Base-by-base conservation (phyloP, 306 rosid genomes). In the Casuarina cunninghamiana region DNA sequence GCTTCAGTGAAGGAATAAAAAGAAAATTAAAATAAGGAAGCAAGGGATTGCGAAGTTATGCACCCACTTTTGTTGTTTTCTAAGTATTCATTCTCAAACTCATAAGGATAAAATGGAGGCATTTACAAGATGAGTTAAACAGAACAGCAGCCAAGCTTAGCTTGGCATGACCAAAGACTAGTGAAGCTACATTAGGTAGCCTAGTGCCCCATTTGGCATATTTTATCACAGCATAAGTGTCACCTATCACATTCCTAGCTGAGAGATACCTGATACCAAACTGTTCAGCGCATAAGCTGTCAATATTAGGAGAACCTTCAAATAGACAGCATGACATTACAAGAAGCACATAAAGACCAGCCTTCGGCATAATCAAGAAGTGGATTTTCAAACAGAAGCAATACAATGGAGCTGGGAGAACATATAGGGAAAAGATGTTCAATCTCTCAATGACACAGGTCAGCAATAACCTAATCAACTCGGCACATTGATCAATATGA, bases 381-480 rank as follows among this genome's bases (percentile, higher is more conserved):
- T 68, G 43, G 43, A 69, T 37, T 69, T 61, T 69, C 21, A 84
- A 70, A 10, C 19, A 11, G 70, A 78, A 62, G 44, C 60, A 60
- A 19, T 15, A 60, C 51, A 48, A 50, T 10, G 43, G 69, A 35
- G 38, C 70, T 53, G 55, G 46, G 5, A 3, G 0, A 65, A 10
- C 58, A 19, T 26, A 66, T 21, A 53, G 50, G 3, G 57, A 57
- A 41, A 50, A 53, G 32, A 13, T 26, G 53, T 57, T n/a, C 21
- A 49, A 12, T 12, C 39, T 37, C 16, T 0, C 72, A 6, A 68
- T 66, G 44, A n/a, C 26, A 48, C 66, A 53, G 12, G n/a, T 63
- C 60, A 79, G 45, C 12, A 73, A 38, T 3, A 49, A 79, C 5
- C 37, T 19, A 53, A 41, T 16, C 5, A 67, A 67, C 46, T 16